Conservation (phyloP, 2,329 filamentous ascomycete species). For the Aspergillus ustus region DNA sequence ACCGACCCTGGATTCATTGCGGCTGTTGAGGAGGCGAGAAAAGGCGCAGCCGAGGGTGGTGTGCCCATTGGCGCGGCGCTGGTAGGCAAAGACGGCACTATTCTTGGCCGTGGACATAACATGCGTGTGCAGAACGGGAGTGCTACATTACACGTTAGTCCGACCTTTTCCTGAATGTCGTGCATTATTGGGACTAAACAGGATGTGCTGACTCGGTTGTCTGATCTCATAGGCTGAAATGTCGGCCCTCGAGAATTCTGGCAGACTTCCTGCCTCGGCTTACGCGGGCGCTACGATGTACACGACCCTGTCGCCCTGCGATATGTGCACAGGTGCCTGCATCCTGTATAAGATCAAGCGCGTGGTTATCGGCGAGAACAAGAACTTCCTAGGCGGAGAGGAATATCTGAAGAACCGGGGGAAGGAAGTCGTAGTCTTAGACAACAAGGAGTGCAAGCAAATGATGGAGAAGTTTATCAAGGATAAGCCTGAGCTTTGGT, state of each 20-base stretch:
- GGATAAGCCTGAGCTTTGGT: conserved; percentile 75
- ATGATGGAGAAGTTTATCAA: conserved; percentile 75
- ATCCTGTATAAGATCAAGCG: conserved; percentile 74
- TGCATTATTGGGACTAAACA: not conserved
- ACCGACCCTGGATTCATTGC: conserved; percentile 59
- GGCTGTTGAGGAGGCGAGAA: conserved; percentile 62
- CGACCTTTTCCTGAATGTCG: not conserved
- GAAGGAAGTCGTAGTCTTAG: conserved; percentile 73
- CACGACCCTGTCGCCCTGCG: conserved; percentile 77
- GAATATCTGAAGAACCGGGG: conserved; percentile 69
- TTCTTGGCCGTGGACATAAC: conserved; percentile 75
- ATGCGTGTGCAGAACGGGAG: conserved; percentile 75
- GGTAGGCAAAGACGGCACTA: conserved; percentile 69
- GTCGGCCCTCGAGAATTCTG: conserved; percentile 74
- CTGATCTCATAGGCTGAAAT: conserved; percentile 67
- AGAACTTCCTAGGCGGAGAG: conserved; percentile 74
- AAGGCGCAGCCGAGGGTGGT: conserved; percentile 61
- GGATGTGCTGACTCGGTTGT: not conserved
- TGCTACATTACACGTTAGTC: conserved; percentile 70
- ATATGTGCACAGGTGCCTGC: conserved; percentile 81
- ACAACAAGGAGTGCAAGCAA: conserved; percentile 66
- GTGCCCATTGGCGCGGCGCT: conserved; percentile 65
- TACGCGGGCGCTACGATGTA: conserved; percentile 81
- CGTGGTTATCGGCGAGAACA: conserved; percentile 79
- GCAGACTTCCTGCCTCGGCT: conserved; percentile 69